phyloP scores from a whole-genome alignment of 225 moss, liverwort and hornwort genomes.

The Lunularia cruciata region DNA sequence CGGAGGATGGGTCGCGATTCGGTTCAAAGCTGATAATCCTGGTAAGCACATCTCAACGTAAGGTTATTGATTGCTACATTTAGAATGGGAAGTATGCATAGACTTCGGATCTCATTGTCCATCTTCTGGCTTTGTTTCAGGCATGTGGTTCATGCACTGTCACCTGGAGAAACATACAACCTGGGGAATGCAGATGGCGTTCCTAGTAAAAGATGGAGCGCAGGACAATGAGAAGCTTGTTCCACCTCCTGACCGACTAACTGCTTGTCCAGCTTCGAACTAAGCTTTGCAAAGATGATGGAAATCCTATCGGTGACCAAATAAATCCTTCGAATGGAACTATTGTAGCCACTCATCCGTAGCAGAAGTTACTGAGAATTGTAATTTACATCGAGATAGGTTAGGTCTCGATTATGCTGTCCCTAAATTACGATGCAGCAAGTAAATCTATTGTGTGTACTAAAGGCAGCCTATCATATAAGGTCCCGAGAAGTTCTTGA shows the following conservation, averaged over 20 bases:
- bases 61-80: not conserved
- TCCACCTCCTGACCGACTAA: conserved; percentile 47
- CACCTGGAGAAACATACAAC: conserved; percentile 79
- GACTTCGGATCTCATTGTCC: not conserved
- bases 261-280: conserved; percentile 15
- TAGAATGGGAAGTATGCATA: not conserved
- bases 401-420: too few species aligned
- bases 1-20: conserved; percentile 73
- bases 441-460: too few species aligned
- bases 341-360: too few species aligned
- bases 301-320: too few species aligned
- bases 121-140: conserved; percentile 28
- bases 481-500: too few species aligned
- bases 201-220: conserved; percentile 56
- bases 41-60: conserved; percentile 35
- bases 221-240: conserved; percentile 49
- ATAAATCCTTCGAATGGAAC: too few species aligned
- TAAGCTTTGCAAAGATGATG: too few species aligned
- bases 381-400: too few species aligned
- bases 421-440: too few species aligned
- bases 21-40: conserved; percentile 76
- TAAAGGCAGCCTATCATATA: too few species aligned
- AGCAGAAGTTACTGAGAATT: too few species aligned
- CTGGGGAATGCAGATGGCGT: conserved; percentile 75
- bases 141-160: conserved; percentile 82